Evolutionary conservation across 495 filamentous ascomycete genomes (phyloP), one percentile per base, ranked within the genome.

Genomic region (Aspergillus nanangensis): DNA sequence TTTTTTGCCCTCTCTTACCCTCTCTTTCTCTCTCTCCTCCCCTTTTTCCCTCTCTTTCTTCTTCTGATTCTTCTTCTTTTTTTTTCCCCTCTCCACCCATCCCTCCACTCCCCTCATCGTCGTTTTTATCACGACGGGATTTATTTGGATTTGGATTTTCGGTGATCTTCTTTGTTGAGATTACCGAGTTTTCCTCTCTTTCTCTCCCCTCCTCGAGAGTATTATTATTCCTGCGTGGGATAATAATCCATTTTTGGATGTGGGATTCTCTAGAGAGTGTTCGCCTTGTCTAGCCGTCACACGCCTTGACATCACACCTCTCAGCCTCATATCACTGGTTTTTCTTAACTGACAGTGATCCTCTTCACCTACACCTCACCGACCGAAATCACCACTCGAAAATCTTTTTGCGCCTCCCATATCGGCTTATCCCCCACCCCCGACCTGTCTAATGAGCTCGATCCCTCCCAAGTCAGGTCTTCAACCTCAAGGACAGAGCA

Each of bases 401-500:
- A n/a, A n/a, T n/a, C n/a, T n/a, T 31, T 27, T 29, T 44, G 20
- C 25, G 19, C 40, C 47, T 25, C 21, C 13, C 34, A 44, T 37
- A 43, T 27, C 29, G 22, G 27, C 40, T 49, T 49, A 18, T 35
- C 23, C 34, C 32, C 11, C 24, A 39, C 34, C 13, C 14, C 24
- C 58, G 25, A 66, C 69, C 64, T 69, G 67, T 70, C 69, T 72
- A 74, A 74, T 74, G 71, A 74, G 51, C 64, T 74, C 69, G 62
- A 69, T 65, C 67, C 65, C 66, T 65, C 61, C 62, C 51, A 64
- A 74, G 65, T 66, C 71, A 65, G 63, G 70, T 66, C 58, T 69
- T 67, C 69, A 76, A 71, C 69, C 66, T 65, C 66, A 74, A 75
- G 69, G 74, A 74, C 63, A 71, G 65, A 75, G 68, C 71, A 72